These are phyloP conservation scores for Neurospora sp. DNA, from an alignment of 495 filamentous ascomycete species.

Conservation along the genomic window DNA sequence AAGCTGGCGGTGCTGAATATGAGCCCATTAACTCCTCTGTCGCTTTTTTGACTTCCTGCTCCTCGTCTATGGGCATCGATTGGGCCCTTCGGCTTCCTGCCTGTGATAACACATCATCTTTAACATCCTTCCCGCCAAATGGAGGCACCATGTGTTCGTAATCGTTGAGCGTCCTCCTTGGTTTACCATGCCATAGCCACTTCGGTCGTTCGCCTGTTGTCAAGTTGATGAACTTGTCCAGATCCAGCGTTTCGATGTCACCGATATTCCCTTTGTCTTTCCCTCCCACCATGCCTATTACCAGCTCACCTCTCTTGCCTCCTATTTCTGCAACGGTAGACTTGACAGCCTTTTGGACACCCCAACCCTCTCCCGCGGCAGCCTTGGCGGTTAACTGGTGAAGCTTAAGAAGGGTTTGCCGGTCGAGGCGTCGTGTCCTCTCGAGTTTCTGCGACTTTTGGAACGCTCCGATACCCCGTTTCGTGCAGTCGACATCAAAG, in stretches of 20 bases:
- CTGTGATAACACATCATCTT: conserved; percentile 19
- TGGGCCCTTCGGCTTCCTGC: conserved; percentile 41
- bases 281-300: conserved; percentile 85
- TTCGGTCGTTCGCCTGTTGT: conserved; percentile 72
- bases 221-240: conserved; percentile 71
- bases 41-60: conserved; percentile 27
- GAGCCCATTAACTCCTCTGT: conserved; percentile 29
- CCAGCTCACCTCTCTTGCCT: conserved; percentile 90
- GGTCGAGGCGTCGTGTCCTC: conserved; percentile 68
- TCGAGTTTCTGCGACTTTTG: conserved; percentile 81
- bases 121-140: conserved; percentile 51
- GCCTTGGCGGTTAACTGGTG: conserved; percentile 80
- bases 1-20: conserved; percentile 22
- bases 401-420: conserved; percentile 69
- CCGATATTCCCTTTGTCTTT: conserved; percentile 82
- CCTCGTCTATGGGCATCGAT: conserved; percentile 38
- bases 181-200: conserved; percentile 91
- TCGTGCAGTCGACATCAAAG: conserved; percentile 73
- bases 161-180: conserved; percentile 44
- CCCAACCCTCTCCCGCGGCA: conserved; percentile 63
- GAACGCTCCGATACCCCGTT: conserved; percentile 75
- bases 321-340: conserved; percentile 89
- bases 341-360: conserved; percentile 81
- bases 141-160: conserved; percentile 40
- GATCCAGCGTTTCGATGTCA: conserved; percentile 81